phyloP scores from a whole-genome alignment of 345 rosid species.

The Carallia pectinifolia region DNA sequence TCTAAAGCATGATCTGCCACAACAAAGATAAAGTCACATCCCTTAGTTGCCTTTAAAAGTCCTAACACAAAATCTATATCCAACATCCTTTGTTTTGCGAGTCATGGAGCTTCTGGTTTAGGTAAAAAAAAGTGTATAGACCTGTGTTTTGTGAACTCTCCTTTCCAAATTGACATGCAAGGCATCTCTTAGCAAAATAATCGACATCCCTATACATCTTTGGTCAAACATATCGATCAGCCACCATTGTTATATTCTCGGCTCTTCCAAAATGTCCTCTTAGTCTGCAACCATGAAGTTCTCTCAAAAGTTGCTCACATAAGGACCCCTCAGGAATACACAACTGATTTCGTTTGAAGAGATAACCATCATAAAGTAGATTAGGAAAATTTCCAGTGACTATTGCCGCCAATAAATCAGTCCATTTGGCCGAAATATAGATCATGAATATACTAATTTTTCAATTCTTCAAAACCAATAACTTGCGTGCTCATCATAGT shows the following conservation, averaged over 20 bases:
- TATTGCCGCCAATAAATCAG: background rate
- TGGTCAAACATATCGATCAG: background rate
- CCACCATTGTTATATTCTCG: background rate
- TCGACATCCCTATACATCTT: background rate
- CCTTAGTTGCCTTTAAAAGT: background rate
- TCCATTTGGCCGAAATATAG: slow-evolving; percentile 4
- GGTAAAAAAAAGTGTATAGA: background rate
- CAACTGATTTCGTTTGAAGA: background rate
- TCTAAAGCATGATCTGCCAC: background rate
- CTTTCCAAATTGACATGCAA: background rate
- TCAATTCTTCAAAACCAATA: slow-evolving; percentile 1
- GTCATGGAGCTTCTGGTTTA: background rate
- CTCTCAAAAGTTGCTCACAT: background rate
- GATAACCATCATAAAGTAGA: slow-evolving; percentile 1
- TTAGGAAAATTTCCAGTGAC: background rate
- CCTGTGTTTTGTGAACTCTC: background rate
- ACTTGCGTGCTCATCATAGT: slow-evolving; percentile 2
- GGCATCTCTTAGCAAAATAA: background rate
- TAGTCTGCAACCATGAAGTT: background rate
- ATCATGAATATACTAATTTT: background rate
- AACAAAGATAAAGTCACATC: background rate
- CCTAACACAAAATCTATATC: background rate
- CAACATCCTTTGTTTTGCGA: too few species aligned
- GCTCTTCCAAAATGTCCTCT: background rate
- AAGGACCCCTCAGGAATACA: slow-evolving; percentile 9